Base-by-base conservation (phyloP, 106 monocot species). In the Allium fistulosum region DNA sequence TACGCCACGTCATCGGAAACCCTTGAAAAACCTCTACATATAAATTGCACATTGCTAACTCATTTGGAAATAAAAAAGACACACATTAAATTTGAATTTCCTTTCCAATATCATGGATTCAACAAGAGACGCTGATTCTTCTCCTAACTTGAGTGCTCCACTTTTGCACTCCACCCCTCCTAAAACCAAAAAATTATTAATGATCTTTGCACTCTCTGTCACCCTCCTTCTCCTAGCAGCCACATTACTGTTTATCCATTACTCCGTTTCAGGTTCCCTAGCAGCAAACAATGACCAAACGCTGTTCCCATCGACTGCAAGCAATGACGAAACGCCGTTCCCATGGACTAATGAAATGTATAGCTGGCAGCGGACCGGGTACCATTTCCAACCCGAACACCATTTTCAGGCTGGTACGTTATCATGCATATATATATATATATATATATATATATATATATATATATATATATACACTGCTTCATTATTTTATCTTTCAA, bases 311-410 rank as follows among this genome's bases (percentile, higher is more conserved):
- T 13, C 26, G 59, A 4, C 10, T 9, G 17, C 17, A 2, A 10
- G 6, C 17, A n/a, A 59, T 10, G 22, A 37, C 37, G 37, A 37
- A 37, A 37, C 2, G 37, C 37, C 37, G 5, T 61, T 26, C 60
- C 60, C 60, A 0, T 88, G 88, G 88, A 78, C 84, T 48, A 81
- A 88, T 26, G 46, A 46, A 13, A 84, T 84, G 88, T 81, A 81
- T 7, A 65, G 45, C 26, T 88, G 84, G 84, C 88, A 88, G 59
- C 78, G 84, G 69, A 88, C 88, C 13, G 78, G 65, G 17, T 88
- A 81, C 81, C 84, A 83, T 62, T 88, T 84, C 78, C 84, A 84
- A 57, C 88, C 84, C 13, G 63, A 72, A 51, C 75, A 78, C 48
- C 83, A 88, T 61, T 88, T 61, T 11, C 60, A 61, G 12, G 11